A percentile compares a stretch with the other conserved stretches of the same genome.
These are phyloP conservation scores for Sclerotiophoma versabilis DNA, from an alignment of 2,329 filamentous ascomycete genomes.

Conservation along the genomic window DNA sequence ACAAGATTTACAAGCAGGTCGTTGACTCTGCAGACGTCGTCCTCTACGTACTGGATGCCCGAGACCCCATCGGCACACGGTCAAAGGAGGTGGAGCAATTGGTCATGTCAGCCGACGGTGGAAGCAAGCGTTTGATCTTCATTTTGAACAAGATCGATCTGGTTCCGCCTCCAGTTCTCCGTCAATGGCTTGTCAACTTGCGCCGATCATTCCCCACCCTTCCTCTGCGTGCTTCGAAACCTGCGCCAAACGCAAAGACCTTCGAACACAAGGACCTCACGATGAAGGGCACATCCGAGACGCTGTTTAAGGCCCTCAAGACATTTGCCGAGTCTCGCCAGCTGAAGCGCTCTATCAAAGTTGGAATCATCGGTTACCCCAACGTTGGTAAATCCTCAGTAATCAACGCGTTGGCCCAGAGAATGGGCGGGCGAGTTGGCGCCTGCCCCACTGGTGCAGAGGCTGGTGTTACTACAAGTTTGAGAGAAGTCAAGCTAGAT, in stretches of 20 bases:
- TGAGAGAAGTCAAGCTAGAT: constrained; percentile 91
- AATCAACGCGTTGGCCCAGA: constrained; percentile 87
- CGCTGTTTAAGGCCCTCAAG: constrained; percentile 89
- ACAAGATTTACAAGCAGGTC: constrained; percentile 95
- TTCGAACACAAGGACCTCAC: constrained; percentile 93
- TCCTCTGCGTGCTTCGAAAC: constrained; percentile 82
- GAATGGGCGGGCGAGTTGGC: constrained; percentile 71
- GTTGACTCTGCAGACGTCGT: constrained; percentile 89
- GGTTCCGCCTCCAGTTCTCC: constrained; percentile 80
- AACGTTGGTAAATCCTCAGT: constrained; percentile 97
- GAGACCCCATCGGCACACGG: constrained; percentile 88
- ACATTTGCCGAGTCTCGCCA: constrained; percentile 83
- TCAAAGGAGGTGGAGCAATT: constrained; percentile 90
- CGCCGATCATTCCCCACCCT: constrained; percentile 90
- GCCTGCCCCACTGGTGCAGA: constrained; percentile 90
- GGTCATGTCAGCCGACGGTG: constrained; percentile 85
- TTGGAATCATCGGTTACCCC: constrained; percentile 93
- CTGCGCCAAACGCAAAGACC: constrained; percentile 83
- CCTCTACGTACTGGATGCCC: constrained; percentile 90
- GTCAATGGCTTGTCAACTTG: constrained; percentile 83
- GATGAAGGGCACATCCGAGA: constrained; percentile 82
- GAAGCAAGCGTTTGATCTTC: constrained; percentile 86
- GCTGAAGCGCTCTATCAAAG: constrained; percentile 86
- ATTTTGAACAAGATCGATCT: constrained; percentile 97
- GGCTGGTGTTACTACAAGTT: constrained; percentile 87